Conservation (phyloP, 2,329 filamentous ascomycete species). For the Pyricularia grisea region DNA sequence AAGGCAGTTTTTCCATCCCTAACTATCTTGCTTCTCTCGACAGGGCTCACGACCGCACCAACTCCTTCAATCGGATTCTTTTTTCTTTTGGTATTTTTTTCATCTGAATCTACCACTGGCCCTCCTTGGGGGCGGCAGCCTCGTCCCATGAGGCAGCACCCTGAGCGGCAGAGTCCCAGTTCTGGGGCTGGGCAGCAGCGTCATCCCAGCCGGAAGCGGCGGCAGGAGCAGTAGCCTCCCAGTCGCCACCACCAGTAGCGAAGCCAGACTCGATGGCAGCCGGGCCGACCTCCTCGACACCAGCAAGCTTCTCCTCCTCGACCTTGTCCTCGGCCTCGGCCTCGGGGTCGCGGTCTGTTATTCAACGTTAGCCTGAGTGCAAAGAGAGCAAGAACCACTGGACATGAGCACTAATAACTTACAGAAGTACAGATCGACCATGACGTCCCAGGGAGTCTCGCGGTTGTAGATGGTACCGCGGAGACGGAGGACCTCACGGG, state of each 20-base stretch:
- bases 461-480: conserved; percentile 93
- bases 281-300: conserved; percentile 74
- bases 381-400: not conserved
- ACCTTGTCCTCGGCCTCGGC: conserved; percentile 98
- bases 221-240: conserved; percentile 69
- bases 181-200: conserved; percentile 55
- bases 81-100: not conserved
- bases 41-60: conserved; percentile 6
- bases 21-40: conserved; percentile 9
- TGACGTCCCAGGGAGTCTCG: conserved; percentile 97
- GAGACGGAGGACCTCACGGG: conserved; percentile 98
- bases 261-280: conserved; percentile 73
- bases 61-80: conserved; percentile 3
- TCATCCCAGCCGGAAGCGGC: conserved; percentile 40
- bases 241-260: conserved; percentile 60
- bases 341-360: conserved; percentile 90
- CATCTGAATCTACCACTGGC: conserved; percentile 36
- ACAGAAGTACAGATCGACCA: conserved; percentile 99
- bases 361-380: not conserved
- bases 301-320: conserved; percentile 84
- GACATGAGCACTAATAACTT: conserved; percentile 23
- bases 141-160: conserved; percentile 45
- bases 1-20: not conserved
- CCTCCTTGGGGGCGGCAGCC: conserved; percentile 32
- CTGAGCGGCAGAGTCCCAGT: conserved; percentile 56